Evolutionary conservation across 441 rosid species (phyloP).

Genomic region (Jatropha multifida): DNA sequence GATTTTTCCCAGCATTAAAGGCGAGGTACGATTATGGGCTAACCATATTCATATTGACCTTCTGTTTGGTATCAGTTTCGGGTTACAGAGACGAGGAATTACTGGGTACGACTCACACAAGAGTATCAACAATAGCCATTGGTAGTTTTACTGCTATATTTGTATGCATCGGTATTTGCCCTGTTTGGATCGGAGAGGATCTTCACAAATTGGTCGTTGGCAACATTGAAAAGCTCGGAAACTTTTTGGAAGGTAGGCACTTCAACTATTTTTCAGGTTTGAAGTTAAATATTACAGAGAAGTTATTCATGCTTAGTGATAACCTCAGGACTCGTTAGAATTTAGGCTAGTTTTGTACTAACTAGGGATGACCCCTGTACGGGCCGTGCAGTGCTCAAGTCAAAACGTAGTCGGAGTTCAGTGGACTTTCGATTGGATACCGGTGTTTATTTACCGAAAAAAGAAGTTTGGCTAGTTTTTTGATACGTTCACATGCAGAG

Average conservation of each 20-base stretch:
- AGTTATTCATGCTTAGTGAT: too few relatives aligned
- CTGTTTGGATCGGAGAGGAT: slow-evolving; percentile 84
- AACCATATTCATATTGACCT: slow-evolving; percentile 60
- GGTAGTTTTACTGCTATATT: slow-evolving; percentile 52
- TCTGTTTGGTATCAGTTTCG: slow-evolving; percentile 60
- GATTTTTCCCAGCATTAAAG: slow-evolving; percentile 69
- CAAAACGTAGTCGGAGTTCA: too few relatives aligned
- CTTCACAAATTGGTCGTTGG: slow-evolving; percentile 53
- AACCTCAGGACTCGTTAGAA: too few relatives aligned
- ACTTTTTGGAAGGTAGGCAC: slow-evolving; percentile 51
- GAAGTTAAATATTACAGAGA: too few relatives aligned
- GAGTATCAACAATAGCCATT: slow-evolving; percentile 55
- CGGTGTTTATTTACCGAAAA: too few relatives aligned
- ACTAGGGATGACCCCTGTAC: too few relatives aligned
- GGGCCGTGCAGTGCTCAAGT: too few relatives aligned
- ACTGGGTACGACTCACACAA: slow-evolving; percentile 41
- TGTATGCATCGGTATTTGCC: slow-evolving; percentile 52
- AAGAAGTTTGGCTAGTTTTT: too few relatives aligned
- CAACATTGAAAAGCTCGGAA: slow-evolving; percentile 55
- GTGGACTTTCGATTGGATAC: too few relatives aligned
- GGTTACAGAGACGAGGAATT: slow-evolving; percentile 57
- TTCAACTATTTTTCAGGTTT: too few relatives aligned
- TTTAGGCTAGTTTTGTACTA: too few relatives aligned
- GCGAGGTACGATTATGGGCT: slow-evolving; percentile 70
- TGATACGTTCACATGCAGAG: too few relatives aligned